Percentiles rank a stretch among this genome's conserved stretches.
These are phyloP conservation scores for Solanum etuberosum DNA, from an alignment of 257 asterid species.

Conservation along the genomic window DNA sequence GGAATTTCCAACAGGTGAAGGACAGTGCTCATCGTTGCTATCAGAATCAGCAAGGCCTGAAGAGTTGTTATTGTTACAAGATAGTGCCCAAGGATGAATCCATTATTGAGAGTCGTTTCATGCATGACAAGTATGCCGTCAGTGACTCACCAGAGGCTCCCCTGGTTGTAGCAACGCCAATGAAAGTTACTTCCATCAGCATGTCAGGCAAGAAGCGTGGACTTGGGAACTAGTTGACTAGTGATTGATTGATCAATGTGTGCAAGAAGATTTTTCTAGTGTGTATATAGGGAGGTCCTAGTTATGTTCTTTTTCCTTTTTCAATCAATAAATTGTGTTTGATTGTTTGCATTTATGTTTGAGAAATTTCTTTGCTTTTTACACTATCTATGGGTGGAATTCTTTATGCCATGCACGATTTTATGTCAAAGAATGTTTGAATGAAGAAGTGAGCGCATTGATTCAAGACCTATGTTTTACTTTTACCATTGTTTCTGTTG, in stretches of 20 bases:
- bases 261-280: not conserved
- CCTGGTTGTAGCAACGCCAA: constrained; percentile 86
- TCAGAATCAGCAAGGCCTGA: constrained; percentile 86
- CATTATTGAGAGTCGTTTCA: constrained; percentile 83
- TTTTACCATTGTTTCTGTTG: not conserved
- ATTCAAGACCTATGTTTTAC: not conserved
- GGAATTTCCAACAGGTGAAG: constrained; percentile 98
- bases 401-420: not conserved
- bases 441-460: not conserved
- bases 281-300: not conserved
- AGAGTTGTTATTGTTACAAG: constrained; percentile 97
- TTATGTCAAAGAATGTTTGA: not conserved
- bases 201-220: constrained; percentile 52
- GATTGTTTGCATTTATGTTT: not conserved
- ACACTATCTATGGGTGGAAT: not conserved
- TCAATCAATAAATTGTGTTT: not conserved
- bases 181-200: constrained; percentile 93
- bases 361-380: not conserved
- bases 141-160: constrained; percentile 90
- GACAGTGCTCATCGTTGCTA: constrained; percentile 82
- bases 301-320: not conserved
- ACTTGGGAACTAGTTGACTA: not conserved
- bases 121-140: constrained; percentile 76
- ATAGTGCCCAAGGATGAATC: constrained; percentile 86
- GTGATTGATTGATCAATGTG: not conserved